A percentile compares a stretch with the other conserved stretches of the same genome.
These are phyloP conservation scores for Apiotrichum akiyoshidainum DNA, from an alignment of 1,284 basidiomycete species.

Conservation along the genomic window DNA sequence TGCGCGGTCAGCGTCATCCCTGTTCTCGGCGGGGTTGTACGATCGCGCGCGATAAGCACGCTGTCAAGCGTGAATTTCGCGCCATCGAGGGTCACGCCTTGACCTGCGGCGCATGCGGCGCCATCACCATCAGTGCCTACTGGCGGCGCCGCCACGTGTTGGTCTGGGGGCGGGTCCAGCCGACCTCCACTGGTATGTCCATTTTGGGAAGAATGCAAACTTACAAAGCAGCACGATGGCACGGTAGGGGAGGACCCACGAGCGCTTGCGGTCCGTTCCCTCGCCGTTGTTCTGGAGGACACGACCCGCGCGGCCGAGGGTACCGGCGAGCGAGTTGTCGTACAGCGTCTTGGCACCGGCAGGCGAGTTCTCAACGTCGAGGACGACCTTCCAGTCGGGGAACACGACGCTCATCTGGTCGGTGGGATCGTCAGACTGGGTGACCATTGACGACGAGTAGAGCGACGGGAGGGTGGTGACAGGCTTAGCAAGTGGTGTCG, in stretches of 20 bases:
- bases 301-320: slow-evolving; percentile 46
- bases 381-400: slow-evolving; percentile 81
- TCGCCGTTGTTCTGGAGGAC: slow-evolving; percentile 25
- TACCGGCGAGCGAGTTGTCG: slow-evolving; percentile 61
- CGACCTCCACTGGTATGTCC: no score
- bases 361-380: slow-evolving; percentile 62
- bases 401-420: slow-evolving; percentile 75
- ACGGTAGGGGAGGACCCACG: slow-evolving; percentile 62
- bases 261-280: slow-evolving; percentile 53
- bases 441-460: slow-evolving; percentile 75
- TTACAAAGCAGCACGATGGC: slow-evolving; percentile 76
- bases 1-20: slow-evolving; percentile 37
- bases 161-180: no score
- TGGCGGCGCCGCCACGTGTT: no score
- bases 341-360: slow-evolving; percentile 69
- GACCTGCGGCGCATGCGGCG: neutral
- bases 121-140: neutral
- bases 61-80: no score
- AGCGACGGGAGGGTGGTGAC: slow-evolving; percentile 54
- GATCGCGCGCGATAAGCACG: neutral
- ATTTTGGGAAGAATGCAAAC: slow-evolving; percentile 31
- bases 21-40: neutral
- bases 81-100: no score
- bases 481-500: slow-evolving; percentile 22
- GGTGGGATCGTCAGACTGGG: slow-evolving; percentile 63